Evolutionary conservation across 78 protist genomes (phyloP).

Genomic region (Andalucia godoyi): DNA sequence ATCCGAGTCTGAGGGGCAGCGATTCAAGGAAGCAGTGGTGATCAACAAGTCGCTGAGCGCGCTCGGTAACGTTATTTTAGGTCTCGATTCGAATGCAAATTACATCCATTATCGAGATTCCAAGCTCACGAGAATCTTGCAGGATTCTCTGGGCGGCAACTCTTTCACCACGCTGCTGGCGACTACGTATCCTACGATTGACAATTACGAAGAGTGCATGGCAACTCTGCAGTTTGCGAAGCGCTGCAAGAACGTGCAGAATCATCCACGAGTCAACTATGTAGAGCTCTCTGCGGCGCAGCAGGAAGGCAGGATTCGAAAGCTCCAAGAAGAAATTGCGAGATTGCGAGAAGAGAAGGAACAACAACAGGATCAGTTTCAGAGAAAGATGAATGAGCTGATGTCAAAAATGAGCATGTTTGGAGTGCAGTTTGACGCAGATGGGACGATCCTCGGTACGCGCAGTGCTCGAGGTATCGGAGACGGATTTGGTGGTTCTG

Average conservation of each 20-base stretch:
- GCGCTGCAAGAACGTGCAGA: neutral
- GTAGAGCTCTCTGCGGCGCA: too few relatives aligned
- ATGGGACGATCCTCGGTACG: too few relatives aligned
- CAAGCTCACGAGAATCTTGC: conserved; percentile 26
- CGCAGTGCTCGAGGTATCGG: too few relatives aligned
- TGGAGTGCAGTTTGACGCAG: too few relatives aligned
- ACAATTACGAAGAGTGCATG: conserved; percentile 1
- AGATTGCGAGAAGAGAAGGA: too few relatives aligned
- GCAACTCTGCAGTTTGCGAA: conserved; percentile 12
- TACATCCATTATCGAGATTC: conserved; percentile 19
- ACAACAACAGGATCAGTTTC: too few relatives aligned
- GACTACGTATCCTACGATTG: neutral
- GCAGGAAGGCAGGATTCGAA: too few relatives aligned
- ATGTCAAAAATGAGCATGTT: too few relatives aligned
- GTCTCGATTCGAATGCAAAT: too few relatives aligned
- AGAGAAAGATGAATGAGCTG: too few relatives aligned
- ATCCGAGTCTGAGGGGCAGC: conserved; percentile 2
- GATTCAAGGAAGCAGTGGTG: conserved; percentile 21
- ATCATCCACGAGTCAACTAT: neutral
- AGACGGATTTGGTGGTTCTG: too few relatives aligned
- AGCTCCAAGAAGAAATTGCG: too few relatives aligned
- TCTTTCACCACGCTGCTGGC: neutral
- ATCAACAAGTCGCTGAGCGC: conserved; percentile 31
- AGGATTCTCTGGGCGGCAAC: conserved; percentile 20
- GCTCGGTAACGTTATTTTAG: conserved; percentile 18